Percentiles rank a stretch among this genome's conserved stretches.
Conservation (phyloP, 2,329 filamentous ascomycete species). For the Knoxdaviesia capensis region DNA sequence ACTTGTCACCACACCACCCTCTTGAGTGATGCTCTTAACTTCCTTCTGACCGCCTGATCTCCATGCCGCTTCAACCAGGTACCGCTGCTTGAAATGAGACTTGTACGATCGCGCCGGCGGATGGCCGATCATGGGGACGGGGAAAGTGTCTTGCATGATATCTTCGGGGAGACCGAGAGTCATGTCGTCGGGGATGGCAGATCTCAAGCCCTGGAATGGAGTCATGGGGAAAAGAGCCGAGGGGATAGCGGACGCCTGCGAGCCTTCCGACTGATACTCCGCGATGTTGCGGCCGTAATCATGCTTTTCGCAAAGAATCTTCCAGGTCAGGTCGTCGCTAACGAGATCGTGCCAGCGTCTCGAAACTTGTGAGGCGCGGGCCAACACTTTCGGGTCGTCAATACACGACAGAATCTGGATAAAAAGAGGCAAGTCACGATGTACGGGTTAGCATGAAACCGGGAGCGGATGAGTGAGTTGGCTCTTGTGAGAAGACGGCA, state of each 20-base stretch:
- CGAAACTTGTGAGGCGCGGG: constrained; percentile 89
- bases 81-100: constrained; percentile 93
- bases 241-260: neutral
- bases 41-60: constrained; percentile 73
- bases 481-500: neutral
- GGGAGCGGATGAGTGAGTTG: neutral
- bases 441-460: neutral
- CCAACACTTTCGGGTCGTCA: constrained; percentile 86
- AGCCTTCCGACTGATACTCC: constrained; percentile 13
- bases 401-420: constrained; percentile 80
- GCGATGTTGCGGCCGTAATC: constrained; percentile 52
- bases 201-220: constrained; percentile 4
- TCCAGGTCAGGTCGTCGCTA: constrained; percentile 96
- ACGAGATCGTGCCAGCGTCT: constrained; percentile 82
- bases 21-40: constrained; percentile 77
- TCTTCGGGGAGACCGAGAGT: neutral
- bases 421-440: neutral
- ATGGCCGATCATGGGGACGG: constrained; percentile 16
- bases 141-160: constrained; percentile 23
- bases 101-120: constrained; percentile 50
- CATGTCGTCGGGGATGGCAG: neutral
- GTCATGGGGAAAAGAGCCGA: constrained; percentile 9
- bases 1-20: constrained; percentile 92
- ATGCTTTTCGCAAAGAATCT: constrained; percentile 88
- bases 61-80: constrained; percentile 95